phyloP scores from a whole-genome alignment of 2,329 filamentous ascomycete species.

The Paraconiothyrium sp. region DNA sequence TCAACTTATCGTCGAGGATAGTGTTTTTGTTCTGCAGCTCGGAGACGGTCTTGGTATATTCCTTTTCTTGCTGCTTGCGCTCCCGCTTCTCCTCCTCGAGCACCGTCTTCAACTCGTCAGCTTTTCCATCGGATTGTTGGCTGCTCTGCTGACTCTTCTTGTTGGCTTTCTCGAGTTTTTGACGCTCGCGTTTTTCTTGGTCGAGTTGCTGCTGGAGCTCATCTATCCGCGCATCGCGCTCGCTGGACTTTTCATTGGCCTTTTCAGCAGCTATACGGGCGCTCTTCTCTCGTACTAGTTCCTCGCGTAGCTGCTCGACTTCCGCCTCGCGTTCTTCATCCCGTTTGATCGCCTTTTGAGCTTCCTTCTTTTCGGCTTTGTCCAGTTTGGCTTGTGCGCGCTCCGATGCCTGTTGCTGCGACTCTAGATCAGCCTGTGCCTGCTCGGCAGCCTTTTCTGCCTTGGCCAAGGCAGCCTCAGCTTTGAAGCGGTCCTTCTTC shows the following conservation, averaged over 20 bases:
- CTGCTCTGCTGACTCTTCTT: constrained; percentile 54
- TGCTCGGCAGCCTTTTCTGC: constrained; percentile 47
- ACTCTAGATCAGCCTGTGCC: constrained; percentile 42
- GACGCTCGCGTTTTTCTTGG: constrained; percentile 51
- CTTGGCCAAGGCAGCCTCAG: constrained; percentile 49
- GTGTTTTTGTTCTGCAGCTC: constrained; percentile 71
- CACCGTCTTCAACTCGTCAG: constrained; percentile 61
- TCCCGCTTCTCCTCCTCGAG: constrained; percentile 62
- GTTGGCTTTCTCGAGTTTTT: constrained; percentile 46
- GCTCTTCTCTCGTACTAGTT: constrained; percentile 56
- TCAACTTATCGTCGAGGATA: constrained; percentile 75
- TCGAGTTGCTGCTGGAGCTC: constrained; percentile 51
- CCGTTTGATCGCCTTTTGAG: constrained; percentile 47
- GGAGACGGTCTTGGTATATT: constrained; percentile 64
- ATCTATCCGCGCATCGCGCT: constrained; percentile 42
- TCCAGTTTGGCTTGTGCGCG: constrained; percentile 45
- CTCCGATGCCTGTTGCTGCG: constrained; percentile 41
- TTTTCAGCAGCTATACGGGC: constrained; percentile 44
- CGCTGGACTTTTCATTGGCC: constrained; percentile 46
- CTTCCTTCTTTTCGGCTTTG: constrained; percentile 44
- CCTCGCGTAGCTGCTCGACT: constrained; percentile 42
- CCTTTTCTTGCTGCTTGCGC: constrained; percentile 62
- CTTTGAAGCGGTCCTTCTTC: constrained; percentile 56
- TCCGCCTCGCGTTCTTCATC: constrained; percentile 42
- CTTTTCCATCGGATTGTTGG: constrained; percentile 53